A percentile compares a stretch with the other conserved stretches of the same genome.
Conservation (phyloP, 192 early-diverging fungal species). For the Glomus cerebriforme region DNA sequence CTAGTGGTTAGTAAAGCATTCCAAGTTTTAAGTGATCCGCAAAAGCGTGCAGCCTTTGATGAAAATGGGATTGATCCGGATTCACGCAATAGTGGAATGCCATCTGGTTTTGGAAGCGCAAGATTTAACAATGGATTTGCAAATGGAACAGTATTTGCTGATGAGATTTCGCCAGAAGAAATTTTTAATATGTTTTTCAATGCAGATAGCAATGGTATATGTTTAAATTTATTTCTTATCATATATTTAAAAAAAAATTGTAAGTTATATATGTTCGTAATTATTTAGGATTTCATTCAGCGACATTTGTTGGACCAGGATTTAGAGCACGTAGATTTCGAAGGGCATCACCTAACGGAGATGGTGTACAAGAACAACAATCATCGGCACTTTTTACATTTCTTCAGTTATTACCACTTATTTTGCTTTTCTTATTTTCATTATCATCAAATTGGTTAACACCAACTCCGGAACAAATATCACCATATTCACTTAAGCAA, state of each 20-base stretch:
- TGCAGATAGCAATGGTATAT: constrained; percentile 41
- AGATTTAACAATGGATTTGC: constrained; percentile 43
- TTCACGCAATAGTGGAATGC: constrained; percentile 34
- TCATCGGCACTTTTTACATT: constrained; percentile 52
- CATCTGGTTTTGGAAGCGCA: constrained; percentile 38
- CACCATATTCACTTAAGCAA: constrained; percentile 63
- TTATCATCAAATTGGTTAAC: constrained; percentile 67
- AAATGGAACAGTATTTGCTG: constrained; percentile 43
- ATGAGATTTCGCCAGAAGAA: constrained; percentile 91
- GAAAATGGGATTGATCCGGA: constrained; percentile 78
- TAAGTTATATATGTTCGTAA: background rate
- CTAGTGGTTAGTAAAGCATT: constrained; percentile 90
- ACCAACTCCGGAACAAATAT: constrained; percentile 30
- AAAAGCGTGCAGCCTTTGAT: constrained; percentile 87
- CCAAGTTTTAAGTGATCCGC: constrained; percentile 80
- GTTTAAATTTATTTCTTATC: background rate
- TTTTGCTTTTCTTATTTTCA: constrained; percentile 76
- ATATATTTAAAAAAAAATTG: background rate
- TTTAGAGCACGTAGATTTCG: constrained; percentile 34
- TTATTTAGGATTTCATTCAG: constrained; percentile 43
- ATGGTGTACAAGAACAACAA: constrained; percentile 46
- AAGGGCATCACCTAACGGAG: constrained; percentile 39
- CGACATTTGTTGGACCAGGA: constrained; percentile 61
- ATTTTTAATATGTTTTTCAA: constrained; percentile 96
- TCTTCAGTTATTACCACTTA: constrained; percentile 76